Evolutionary conservation across 768 basidiomycete genomes (phyloP), one percentile per base, ranked within the genome.

Genomic region (Floccularia luteovirens): DNA sequence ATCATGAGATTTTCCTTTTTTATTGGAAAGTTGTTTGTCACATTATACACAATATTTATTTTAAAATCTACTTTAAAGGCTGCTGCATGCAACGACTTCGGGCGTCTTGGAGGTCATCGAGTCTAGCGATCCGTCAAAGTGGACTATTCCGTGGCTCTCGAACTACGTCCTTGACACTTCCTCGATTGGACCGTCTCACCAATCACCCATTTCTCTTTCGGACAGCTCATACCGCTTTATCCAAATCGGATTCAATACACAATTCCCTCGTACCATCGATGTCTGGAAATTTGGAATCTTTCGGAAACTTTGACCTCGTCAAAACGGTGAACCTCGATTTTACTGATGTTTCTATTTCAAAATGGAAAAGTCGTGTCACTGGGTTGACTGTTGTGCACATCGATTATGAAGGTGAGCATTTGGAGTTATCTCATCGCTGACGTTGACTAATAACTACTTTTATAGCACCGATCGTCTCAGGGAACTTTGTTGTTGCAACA

Each of bases 371-470:
- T 49, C 72, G 84, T 45, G 72, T 75, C 36, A 90, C 90, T 22
- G 93, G 93, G n/a, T 63, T 97, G 43, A 86, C 77, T 19, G 75
- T 97, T 12, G 86, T 96, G 24, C 88, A 96, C 63, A 71, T 94
- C 13, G 87, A 91, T 58, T 90, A 92, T 57, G 82, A 92, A 55
- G 89, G 90, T 83, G 49, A 49, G 67, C 49, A 13, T n/a, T 36
- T 10, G 31, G 19, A 27, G 39, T 43, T 31, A 20, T n/a, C 31
- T 42, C 21, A 38, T 43, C 39, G 36, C 14, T 24, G 36, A 37
- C 11, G 14, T 37, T 41, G 36, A 38, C 16, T 24, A 22, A n/a
- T 14, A 28, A 23, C 49, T 42, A 32, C 43, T 35, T 30, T 31
- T 45, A 35, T 50, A 91, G 86, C 87, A 28, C 90, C 90, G 12